These are phyloP conservation scores for Aaosphaeria arxii DNA, from an alignment of 2,329 filamentous ascomycete species.

Conservation along the genomic window DNA sequence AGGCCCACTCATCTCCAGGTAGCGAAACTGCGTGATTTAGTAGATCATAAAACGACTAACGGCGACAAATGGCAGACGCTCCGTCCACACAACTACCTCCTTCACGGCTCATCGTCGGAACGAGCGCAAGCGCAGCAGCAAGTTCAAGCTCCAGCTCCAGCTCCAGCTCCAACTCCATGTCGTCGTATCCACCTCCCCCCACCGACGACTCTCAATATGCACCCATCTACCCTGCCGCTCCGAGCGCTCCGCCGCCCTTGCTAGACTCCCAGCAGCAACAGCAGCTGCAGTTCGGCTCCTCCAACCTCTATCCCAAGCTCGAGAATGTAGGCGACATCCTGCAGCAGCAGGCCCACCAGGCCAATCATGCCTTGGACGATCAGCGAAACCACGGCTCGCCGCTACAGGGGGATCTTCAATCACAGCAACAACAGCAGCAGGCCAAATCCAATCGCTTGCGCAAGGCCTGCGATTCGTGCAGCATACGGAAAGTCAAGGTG, in stretches of 20 bases:
- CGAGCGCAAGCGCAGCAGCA: background rate
- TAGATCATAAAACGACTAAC: too few species aligned
- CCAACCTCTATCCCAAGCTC: constrained; percentile 30
- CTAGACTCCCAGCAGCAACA: constrained; percentile 14
- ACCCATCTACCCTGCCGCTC: constrained; percentile 27
- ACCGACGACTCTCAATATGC: constrained; percentile 31
- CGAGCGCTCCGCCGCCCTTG: constrained; percentile 9
- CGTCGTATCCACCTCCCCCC: constrained; percentile 16
- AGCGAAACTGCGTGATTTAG: too few species aligned
- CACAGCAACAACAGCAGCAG: constrained; percentile 15
- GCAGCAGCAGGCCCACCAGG: constrained; percentile 36
- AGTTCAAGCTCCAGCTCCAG: background rate
- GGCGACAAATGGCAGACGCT: too few species aligned
- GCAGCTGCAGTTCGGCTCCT: constrained; percentile 14
- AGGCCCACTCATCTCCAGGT: too few species aligned
- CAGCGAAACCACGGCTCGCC: constrained; percentile 14
- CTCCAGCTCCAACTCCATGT: background rate
- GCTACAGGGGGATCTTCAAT: background rate
- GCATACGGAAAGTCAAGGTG: constrained; percentile 41
- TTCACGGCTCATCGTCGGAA: constrained; percentile 1
- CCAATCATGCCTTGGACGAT: constrained; percentile 31
- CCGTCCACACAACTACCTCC: background rate
- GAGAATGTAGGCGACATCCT: constrained; percentile 36
- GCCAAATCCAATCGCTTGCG: constrained; percentile 36
- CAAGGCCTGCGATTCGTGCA: constrained; percentile 43